These are phyloP conservation scores for Purpureocillium takamizusanense DNA, from an alignment of 2,329 filamentous ascomycete species.

Conservation along the genomic window DNA sequence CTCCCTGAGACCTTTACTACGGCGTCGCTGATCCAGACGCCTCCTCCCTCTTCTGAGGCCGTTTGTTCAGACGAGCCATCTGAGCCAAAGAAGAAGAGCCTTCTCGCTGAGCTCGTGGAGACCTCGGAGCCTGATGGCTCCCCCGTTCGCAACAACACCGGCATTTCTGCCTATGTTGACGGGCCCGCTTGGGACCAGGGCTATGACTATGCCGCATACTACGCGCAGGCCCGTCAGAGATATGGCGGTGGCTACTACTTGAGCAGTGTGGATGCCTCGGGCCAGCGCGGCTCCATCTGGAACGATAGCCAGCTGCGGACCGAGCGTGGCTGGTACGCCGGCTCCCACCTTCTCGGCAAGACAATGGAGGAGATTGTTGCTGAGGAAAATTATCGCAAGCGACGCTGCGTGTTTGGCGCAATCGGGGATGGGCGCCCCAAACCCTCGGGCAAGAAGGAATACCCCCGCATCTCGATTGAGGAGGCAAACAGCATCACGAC, in stretches of 20 bases:
- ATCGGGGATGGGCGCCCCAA: slow-evolving; percentile 26
- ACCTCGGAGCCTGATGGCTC: slow-evolving; percentile 1
- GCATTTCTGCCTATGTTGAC: not conserved
- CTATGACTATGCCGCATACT: too few species aligned
- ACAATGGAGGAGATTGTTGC: slow-evolving; percentile 17
- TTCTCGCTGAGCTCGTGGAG: not conserved
- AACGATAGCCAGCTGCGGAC: slow-evolving; percentile 17
- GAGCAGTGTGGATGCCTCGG: not conserved
- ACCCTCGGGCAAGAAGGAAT: slow-evolving; percentile 11
- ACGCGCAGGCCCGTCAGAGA: too few species aligned
- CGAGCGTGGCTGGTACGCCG: slow-evolving; percentile 26
- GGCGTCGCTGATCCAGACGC: too few species aligned
- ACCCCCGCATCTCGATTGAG: slow-evolving; percentile 21
- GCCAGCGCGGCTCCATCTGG: not conserved
- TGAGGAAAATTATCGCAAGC: slow-evolving; percentile 19
- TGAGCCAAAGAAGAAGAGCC: not conserved
- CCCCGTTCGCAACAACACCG: not conserved
- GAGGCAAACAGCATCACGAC: slow-evolving; percentile 28
- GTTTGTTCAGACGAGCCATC: too few species aligned
- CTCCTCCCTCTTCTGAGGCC: too few species aligned
- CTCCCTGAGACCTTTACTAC: too few species aligned
- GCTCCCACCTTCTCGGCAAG: slow-evolving; percentile 18
- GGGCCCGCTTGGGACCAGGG: not conserved
- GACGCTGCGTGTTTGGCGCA: slow-evolving; percentile 22
- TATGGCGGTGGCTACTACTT: too few species aligned